Percentiles rank a stretch among this genome's conserved stretches.
Conservation (phyloP, 208 protist genomes). For the Crithidia acanthocephali region DNA sequence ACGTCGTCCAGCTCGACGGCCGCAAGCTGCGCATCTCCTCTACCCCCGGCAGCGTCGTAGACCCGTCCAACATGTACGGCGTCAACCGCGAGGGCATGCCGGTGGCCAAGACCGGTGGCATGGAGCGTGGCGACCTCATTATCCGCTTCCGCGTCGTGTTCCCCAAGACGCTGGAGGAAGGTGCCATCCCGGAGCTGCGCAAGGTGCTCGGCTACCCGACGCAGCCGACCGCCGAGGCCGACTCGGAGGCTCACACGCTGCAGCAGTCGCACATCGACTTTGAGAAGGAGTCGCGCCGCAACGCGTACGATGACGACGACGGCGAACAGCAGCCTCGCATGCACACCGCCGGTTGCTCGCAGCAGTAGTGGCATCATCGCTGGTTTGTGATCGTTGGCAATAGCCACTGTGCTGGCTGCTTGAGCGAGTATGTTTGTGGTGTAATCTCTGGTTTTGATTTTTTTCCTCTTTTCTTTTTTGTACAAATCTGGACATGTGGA, state of each 20-base stretch:
- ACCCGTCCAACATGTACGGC: slow-evolving; percentile 86
- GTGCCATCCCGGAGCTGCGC: slow-evolving; percentile 57
- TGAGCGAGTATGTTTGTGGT: slow-evolving; percentile 2
- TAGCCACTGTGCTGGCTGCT: background rate
- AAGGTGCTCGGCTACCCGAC: slow-evolving; percentile 77
- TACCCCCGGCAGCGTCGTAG: slow-evolving; percentile 66
- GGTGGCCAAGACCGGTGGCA: slow-evolving; percentile 80
- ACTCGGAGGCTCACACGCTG: slow-evolving; percentile 63
- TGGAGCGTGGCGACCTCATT: slow-evolving; percentile 91
- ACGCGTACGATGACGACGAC: slow-evolving; percentile 67
- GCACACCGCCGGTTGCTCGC: slow-evolving; percentile 70
- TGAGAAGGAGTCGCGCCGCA: slow-evolving; percentile 68
- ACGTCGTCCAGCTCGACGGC: slow-evolving; percentile 92
- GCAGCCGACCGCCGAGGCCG: slow-evolving; percentile 36
- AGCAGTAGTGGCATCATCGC: slow-evolving; percentile 56
- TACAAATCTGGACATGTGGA: background rate
- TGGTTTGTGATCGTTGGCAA: background rate
- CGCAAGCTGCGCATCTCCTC: slow-evolving; percentile 85
- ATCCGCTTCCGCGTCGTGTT: slow-evolving; percentile 93
- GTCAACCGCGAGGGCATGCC: slow-evolving; percentile 95
- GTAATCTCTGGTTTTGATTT: slow-evolving; percentile 1
- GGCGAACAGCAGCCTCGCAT: slow-evolving; percentile 62
- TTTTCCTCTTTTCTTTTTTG: background rate
- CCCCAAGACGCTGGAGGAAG: slow-evolving; percentile 69
- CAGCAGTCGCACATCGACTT: slow-evolving; percentile 78